Percentiles rank a stretch among this genome's conserved stretches.
phyloP scores from a whole-genome alignment of 2,329 filamentous ascomycete species.

The Lasiodiplodia sp. region DNA sequence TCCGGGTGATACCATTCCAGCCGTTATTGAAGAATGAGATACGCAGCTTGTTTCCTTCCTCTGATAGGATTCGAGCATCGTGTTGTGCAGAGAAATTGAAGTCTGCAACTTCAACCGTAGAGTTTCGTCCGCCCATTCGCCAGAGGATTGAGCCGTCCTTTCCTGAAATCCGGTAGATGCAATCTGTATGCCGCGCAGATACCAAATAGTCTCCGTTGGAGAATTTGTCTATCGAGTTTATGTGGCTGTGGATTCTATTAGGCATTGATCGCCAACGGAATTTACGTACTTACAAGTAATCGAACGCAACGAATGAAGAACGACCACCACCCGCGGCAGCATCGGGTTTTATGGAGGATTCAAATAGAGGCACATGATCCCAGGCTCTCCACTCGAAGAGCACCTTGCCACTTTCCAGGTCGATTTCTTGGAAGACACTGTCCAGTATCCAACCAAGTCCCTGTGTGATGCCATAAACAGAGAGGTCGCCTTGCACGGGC shows the following conservation, averaged over 20 bases:
- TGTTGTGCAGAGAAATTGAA: constrained; percentile 32
- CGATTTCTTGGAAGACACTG: constrained; percentile 52
- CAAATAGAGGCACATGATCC: constrained; percentile 58
- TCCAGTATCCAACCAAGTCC: constrained; percentile 51
- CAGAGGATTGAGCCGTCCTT: constrained; percentile 39
- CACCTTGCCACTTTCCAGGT: constrained; percentile 47
- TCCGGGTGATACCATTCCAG: constrained; percentile 32
- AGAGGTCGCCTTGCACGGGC: constrained; percentile 47
- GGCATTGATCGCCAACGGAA: neutral
- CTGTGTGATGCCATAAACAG: constrained; percentile 40
- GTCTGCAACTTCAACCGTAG: constrained; percentile 31
- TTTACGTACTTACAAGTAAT: constrained; percentile 1
- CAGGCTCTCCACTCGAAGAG: constrained; percentile 67
- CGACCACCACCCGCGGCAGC: neutral
- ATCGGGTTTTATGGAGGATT: neutral
- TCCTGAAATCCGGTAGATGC: constrained; percentile 39
- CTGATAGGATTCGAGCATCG: constrained; percentile 7
- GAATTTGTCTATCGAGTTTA: constrained; percentile 51
- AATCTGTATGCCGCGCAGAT: constrained; percentile 40
- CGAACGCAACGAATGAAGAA: neutral
- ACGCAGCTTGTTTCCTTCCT: neutral
- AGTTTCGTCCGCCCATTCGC: constrained; percentile 40
- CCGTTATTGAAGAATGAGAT: constrained; percentile 63
- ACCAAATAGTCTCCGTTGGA: constrained; percentile 39
- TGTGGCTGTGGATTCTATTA: constrained; percentile 40